Base-by-base conservation (phyloP, 805 yeast genomes). In the Yarrowia sp. region DNA sequence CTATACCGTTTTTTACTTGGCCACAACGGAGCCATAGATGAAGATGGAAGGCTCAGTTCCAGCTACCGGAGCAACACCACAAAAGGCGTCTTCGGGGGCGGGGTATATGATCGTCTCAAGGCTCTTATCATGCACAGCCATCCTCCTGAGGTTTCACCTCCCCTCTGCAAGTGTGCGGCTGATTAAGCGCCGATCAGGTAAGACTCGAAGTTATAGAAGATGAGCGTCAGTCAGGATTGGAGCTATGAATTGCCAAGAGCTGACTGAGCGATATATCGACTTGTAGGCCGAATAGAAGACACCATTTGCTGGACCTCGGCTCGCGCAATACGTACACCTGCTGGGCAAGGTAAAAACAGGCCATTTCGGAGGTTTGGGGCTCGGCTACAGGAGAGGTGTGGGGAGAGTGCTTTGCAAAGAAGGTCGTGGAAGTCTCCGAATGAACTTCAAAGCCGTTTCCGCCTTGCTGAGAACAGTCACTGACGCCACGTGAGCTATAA, bases 141-240 rank as follows among this genome's bases (percentile, higher is more conserved):
- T 24, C 30, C 30, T 24, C 30, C 3, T 7, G 30, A 7, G 30
- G 30, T 24, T 24, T 24, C 47, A 9, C 47, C 47, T 43, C 40
- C 24, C 10, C 24, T n/a, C 24, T 50, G 55, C 55, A 33, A 50
- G 55, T n/a, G 40, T 38, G 33, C 58, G 58, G 58, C 58, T 52
- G 58, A 52, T 36, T 52, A 52, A 52, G 58, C 43, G 58, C 20
- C 58, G 43, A 52, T 52, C 43, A 17, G 24, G 47, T 43, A 43
- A 8, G 13, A 36, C 38, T 36, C 10, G 10, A 9, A 36, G 38
- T 24, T 24, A 24, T 24, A 24, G 30, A 24, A 24, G 30, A 24
- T 24, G 30, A 24, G 30, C 6, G 30, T 24, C 30, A 24, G 30
- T 24, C 30, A 24, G 30, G 30, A 24, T 7, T 1, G 30, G 30